Conservation (phyloP, 805 yeast species). For the Wickerhamomyces queroliae region DNA sequence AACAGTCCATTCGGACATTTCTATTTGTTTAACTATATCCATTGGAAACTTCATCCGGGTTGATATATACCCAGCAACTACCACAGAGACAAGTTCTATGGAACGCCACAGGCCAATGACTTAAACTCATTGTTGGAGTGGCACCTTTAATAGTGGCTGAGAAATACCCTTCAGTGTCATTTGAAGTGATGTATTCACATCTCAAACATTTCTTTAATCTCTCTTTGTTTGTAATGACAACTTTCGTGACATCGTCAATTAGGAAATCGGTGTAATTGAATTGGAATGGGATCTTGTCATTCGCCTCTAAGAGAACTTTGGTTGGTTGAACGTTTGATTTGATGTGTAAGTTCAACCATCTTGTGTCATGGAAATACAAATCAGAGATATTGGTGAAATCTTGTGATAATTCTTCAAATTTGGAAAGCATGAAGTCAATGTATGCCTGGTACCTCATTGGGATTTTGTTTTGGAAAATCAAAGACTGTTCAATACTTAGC, state of each 20-base stretch:
- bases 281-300: constrained; percentile 26
- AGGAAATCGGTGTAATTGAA: constrained; percentile 24
- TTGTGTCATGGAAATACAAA: constrained; percentile 57
- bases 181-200: constrained; percentile 43
- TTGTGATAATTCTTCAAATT: constrained; percentile 26
- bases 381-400: constrained; percentile 24
- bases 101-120: constrained; percentile 57
- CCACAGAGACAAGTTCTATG: constrained; percentile 78
- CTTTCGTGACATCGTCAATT: constrained; percentile 27
- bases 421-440: constrained; percentile 22
- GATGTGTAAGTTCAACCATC: constrained; percentile 50
- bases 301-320: constrained; percentile 28
- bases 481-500: constrained; percentile 18
- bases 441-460: constrained; percentile 21
- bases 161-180: constrained; percentile 24
- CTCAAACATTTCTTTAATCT: constrained; percentile 42
- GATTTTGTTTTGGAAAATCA: constrained; percentile 20
- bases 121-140: constrained; percentile 22
- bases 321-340: constrained; percentile 21
- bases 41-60: constrained; percentile 4
- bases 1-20: too few species aligned
- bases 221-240: constrained; percentile 15
- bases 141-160: constrained; percentile 9
- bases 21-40: not conserved
- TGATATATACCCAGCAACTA: constrained; percentile 58